phyloP scores from a whole-genome alignment of 768 basidiomycete species.

The Leucosporidium creatinivorum region DNA sequence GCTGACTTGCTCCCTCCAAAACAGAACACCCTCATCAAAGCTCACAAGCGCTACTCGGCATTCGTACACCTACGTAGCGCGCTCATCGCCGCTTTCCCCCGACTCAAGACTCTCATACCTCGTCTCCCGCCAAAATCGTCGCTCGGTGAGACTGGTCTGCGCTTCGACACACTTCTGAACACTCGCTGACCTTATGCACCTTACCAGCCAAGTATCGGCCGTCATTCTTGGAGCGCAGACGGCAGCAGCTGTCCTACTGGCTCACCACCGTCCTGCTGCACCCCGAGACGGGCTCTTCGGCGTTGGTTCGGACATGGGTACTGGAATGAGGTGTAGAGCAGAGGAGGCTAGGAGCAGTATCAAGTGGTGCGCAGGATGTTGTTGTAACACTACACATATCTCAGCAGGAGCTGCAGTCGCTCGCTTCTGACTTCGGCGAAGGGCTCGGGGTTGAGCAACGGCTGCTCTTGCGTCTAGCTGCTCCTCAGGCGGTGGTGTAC shows the following conservation, averaged over 20 bases:
- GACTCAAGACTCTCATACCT: slow-evolving; percentile 17
- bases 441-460: too few relatives aligned
- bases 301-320: slow-evolving; percentile 16
- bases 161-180: not conserved
- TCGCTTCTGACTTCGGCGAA: too few relatives aligned
- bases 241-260: slow-evolving; percentile 32
- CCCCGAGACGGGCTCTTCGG: slow-evolving; percentile 15
- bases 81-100: slow-evolving; percentile 24
- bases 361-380: too few relatives aligned
- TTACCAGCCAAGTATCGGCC: slow-evolving; percentile 34
- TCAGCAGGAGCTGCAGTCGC: too few relatives aligned
- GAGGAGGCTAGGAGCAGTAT: too few relatives aligned
- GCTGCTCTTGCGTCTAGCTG: too few relatives aligned
- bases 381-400: too few relatives aligned
- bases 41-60: slow-evolving; percentile 35
- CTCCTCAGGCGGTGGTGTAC: too few relatives aligned
- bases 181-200: not conserved
- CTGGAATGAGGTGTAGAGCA: slow-evolving; percentile 3
- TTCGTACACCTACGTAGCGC: slow-evolving; percentile 33
- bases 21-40: slow-evolving; percentile 28
- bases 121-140: slow-evolving; percentile 33
- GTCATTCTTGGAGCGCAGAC: slow-evolving; percentile 34
- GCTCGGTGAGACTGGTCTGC: slow-evolving; percentile 15
- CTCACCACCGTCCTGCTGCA: slow-evolving; percentile 21
- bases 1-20: not conserved